phyloP scores from a whole-genome alignment of 192 early-diverging fungal species.

The Rhizophagus sp. region DNA sequence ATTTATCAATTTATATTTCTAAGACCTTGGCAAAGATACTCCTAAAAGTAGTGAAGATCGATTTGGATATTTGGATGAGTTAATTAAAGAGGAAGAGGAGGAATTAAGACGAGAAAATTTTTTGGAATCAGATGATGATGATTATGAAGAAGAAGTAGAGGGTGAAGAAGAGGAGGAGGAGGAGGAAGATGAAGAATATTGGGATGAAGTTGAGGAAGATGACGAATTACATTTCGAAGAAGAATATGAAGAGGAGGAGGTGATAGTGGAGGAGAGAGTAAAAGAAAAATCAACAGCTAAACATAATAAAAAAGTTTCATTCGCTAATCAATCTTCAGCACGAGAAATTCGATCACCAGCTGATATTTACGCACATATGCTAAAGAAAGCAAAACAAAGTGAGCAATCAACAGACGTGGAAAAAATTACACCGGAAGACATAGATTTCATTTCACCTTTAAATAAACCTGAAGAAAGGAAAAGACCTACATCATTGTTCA shows the following conservation, averaged over 20 bases:
- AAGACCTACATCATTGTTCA: background rate
- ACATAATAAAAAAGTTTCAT: constrained; percentile 32
- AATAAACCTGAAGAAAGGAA: background rate
- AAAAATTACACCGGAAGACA: background rate
- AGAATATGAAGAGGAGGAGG: constrained; percentile 46
- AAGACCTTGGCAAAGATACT: constrained; percentile 32
- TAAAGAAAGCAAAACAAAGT: background rate
- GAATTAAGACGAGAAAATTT: constrained; percentile 59
- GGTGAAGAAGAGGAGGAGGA: constrained; percentile 48
- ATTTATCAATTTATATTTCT: constrained; percentile 38
- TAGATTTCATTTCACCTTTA: background rate
- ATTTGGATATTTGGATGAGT: constrained; percentile 36
- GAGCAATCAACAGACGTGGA: background rate
- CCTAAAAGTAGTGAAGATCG: constrained; percentile 38
- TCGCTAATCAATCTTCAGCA: constrained; percentile 38
- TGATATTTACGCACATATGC: background rate
- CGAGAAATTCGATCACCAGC: constrained; percentile 34
- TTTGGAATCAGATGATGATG: constrained; percentile 37
- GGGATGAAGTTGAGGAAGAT: constrained; percentile 46
- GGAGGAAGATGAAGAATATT: constrained; percentile 34
- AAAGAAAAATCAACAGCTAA: background rate
- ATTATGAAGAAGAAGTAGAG: constrained; percentile 35
- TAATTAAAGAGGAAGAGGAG: constrained; percentile 53
- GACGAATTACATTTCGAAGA: constrained; percentile 46
- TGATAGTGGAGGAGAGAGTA: constrained; percentile 41